Evolutionary conservation across 2,329 filamentous ascomycete genomes (phyloP).

Genomic region (Colletotrichum gigasporum): DNA sequence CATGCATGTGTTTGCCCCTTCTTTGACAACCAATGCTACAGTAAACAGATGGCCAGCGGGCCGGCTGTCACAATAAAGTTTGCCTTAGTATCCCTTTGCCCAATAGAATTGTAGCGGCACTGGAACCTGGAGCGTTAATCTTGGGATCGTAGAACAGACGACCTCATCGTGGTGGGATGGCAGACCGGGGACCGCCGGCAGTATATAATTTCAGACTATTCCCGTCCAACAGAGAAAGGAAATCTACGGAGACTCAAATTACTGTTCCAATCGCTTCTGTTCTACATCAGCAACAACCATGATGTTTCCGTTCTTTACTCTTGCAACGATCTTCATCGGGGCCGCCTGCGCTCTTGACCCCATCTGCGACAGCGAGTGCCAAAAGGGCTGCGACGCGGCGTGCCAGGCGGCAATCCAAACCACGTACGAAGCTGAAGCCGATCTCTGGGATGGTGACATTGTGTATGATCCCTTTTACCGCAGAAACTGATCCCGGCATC

Average conservation of each 20-base stretch:
- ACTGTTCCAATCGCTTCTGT: too few relatives aligned
- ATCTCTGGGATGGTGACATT: constrained; percentile 10
- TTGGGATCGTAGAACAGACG: too few relatives aligned
- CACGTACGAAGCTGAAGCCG: constrained; percentile 4
- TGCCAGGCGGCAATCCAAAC: constrained; percentile 15
- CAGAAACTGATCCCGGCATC: constrained; percentile 25
- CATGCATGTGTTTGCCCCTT: neutral
- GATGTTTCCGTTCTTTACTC: neutral
- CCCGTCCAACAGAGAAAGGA: too few relatives aligned
- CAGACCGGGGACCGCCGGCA: too few relatives aligned
- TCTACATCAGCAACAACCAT: too few relatives aligned
- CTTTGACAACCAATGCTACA: neutral
- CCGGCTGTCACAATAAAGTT: neutral
- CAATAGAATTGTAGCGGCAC: too few relatives aligned
- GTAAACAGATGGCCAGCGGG: neutral
- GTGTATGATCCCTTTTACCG: constrained; percentile 19
- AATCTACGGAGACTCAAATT: too few relatives aligned
- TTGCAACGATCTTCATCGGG: neutral
- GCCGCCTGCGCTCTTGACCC: neutral
- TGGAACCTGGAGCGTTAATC: too few relatives aligned
- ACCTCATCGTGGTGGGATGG: too few relatives aligned
- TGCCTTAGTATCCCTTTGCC: too few relatives aligned
- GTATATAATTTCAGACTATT: too few relatives aligned
- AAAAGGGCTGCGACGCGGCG: constrained; percentile 1
- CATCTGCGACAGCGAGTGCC: constrained; percentile 13